phyloP scores from a whole-genome alignment of 768 basidiomycete species.

The Pleurotus platypus region DNA sequence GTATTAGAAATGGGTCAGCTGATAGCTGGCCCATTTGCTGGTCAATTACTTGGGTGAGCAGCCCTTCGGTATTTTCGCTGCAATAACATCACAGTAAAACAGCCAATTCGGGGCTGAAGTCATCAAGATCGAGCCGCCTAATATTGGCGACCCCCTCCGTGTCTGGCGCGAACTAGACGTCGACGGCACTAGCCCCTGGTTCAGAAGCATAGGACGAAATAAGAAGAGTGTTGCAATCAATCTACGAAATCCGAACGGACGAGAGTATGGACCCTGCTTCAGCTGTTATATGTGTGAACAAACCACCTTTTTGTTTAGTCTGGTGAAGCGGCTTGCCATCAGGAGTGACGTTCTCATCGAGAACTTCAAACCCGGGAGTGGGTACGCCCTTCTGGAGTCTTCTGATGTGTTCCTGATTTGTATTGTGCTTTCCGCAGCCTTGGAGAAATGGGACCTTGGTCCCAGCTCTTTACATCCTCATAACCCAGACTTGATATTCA shows the following conservation, averaged over 20 bases:
- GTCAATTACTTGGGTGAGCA: conserved; percentile 63
- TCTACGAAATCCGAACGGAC: conserved; percentile 53
- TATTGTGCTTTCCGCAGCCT: conserved; percentile 31
- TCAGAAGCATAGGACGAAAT: conserved; percentile 65
- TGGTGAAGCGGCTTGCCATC: conserved; percentile 57
- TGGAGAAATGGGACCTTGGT: conserved; percentile 68
- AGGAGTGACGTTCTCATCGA: conserved; percentile 67
- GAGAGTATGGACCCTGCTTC: conserved; percentile 31
- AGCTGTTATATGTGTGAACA: background rate
- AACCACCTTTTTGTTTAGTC: conserved; percentile 27
- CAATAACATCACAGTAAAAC: background rate
- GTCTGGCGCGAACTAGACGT: conserved; percentile 70
- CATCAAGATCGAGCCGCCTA: conserved; percentile 68
- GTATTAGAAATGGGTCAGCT: conserved; percentile 69
- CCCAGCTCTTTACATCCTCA: conserved; percentile 58
- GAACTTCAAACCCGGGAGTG: conserved; percentile 69
- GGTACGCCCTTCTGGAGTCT: conserved; percentile 30
- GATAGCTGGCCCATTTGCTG: conserved; percentile 71
- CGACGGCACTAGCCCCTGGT: conserved; percentile 74
- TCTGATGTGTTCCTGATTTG: background rate
- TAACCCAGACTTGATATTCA: conserved; percentile 87
- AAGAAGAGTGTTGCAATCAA: conserved; percentile 75
- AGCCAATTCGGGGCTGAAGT: conserved; percentile 73
- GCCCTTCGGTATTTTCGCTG: background rate
- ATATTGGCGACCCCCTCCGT: conserved; percentile 60